Evolutionary conservation across 441 rosid genomes (phyloP).

Genomic region (Erodium texanum): DNA sequence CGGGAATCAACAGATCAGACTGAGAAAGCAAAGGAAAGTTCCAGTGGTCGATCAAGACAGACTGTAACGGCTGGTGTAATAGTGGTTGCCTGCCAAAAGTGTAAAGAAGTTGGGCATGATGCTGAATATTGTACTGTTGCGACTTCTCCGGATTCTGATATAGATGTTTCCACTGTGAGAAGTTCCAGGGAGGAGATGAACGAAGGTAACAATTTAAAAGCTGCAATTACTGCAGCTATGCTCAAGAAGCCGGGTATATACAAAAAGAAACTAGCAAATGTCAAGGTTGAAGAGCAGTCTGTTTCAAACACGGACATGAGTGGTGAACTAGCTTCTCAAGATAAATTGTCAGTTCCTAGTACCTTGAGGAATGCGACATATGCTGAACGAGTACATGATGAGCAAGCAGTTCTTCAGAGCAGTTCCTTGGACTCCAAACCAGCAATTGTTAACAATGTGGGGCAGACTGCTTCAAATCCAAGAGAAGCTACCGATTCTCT

Average conservation of each 20-base stretch:
- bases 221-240: slow-evolving; percentile 75
- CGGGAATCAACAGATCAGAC: slow-evolving; percentile 43
- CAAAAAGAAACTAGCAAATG: slow-evolving; percentile 50
- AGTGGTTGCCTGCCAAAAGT: slow-evolving; percentile 36
- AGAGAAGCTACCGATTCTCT: slow-evolving; percentile 24
- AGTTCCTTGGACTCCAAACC: slow-evolving; percentile 32
- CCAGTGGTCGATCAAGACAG: slow-evolving; percentile 39
- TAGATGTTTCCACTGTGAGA: slow-evolving; percentile 42
- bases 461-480: slow-evolving; percentile 29
- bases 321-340: slow-evolving; percentile 39
- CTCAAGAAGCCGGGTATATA: slow-evolving; percentile 62
- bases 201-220: slow-evolving; percentile 54
- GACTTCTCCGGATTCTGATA: slow-evolving; percentile 34
- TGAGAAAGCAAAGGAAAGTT: slow-evolving; percentile 48
- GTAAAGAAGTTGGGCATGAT: slow-evolving; percentile 53
- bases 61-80: slow-evolving; percentile 31
- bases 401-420: slow-evolving; percentile 25
- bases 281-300: slow-evolving; percentile 38
- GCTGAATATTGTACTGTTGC: slow-evolving; percentile 39
- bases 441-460: slow-evolving; percentile 27
- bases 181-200: slow-evolving; percentile 36
- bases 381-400: slow-evolving; percentile 41
- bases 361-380: slow-evolving; percentile 31
- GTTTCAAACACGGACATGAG: slow-evolving; percentile 30
- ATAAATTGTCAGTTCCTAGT: slow-evolving; percentile 37